A percentile compares a stretch with the other conserved stretches of the same genome.
Conservation (phyloP, 495 filamentous ascomycete genomes). For the Podospora pseudocomata region DNA sequence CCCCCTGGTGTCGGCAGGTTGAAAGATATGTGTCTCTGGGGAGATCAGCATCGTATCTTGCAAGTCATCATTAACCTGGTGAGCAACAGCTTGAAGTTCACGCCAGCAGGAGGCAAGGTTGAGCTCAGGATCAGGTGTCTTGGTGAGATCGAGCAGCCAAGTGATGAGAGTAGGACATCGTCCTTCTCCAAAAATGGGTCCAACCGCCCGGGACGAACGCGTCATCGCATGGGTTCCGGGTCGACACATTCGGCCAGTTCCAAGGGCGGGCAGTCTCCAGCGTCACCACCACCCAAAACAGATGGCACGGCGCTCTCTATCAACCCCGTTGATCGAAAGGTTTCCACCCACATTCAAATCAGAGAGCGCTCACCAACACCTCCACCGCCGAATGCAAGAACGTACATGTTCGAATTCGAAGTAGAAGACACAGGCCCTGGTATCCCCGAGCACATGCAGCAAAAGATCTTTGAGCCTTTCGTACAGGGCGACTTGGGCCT, state of each 20-base stretch:
- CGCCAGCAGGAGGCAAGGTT: constrained; percentile 70
- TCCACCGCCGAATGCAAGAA: constrained; percentile 55
- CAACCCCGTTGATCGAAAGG: constrained; percentile 56
- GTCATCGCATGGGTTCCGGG: constrained; percentile 46
- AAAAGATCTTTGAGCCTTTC: constrained; percentile 89
- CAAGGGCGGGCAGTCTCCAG: constrained; percentile 30
- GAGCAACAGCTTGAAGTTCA: constrained; percentile 91
- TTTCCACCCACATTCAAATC: constrained; percentile 44
- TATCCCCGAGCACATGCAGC: constrained; percentile 71
- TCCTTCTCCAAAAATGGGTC: constrained; percentile 48
- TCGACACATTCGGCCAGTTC: constrained; percentile 48
- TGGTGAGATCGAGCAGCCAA: constrained; percentile 48
- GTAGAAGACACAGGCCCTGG: constrained; percentile 88
- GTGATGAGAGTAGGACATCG: constrained; percentile 45
- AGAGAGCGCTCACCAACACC: constrained; percentile 59
- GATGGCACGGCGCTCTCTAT: constrained; percentile 52
- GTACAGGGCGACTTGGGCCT: constrained; percentile 86
- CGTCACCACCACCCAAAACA: constrained; percentile 24
- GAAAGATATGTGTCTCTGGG: constrained; percentile 74
- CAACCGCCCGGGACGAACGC: constrained; percentile 35
- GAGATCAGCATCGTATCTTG: constrained; percentile 84
- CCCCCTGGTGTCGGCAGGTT: constrained; percentile 60
- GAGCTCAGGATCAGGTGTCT: constrained; percentile 69
- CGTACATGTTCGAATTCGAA: constrained; percentile 74
- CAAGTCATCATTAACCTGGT: constrained; percentile 92